Conservation (phyloP, 208 protist genomes). For the Acanthamoeba castellanii region DNA sequence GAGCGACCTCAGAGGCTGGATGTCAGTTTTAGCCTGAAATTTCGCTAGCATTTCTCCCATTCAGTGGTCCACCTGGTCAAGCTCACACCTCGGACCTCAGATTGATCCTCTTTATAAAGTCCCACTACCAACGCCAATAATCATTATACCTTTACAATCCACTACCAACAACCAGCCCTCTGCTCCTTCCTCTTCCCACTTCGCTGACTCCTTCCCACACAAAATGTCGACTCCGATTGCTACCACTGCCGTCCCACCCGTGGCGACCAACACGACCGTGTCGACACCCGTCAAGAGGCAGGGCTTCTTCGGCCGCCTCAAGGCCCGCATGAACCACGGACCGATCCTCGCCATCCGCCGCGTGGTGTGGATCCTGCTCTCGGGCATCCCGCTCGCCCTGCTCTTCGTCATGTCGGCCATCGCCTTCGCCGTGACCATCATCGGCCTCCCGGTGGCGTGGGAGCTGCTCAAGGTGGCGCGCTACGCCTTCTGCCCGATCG, state of each 20-base stretch:
- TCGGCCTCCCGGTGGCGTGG: constrained; percentile 40
- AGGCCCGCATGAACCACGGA: not conserved
- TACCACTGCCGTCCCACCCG: not conserved
- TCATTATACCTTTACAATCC: no score
- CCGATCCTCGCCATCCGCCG: constrained; percentile 4
- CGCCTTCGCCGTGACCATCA: constrained; percentile 30
- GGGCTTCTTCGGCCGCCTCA: constrained; percentile 1
- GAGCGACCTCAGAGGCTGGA: no score
- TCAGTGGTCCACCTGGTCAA: no score
- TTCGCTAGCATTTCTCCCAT: no score
- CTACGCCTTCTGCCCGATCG: constrained; percentile 27
- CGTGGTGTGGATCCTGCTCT: constrained; percentile 1
- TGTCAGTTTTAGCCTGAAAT: no score
- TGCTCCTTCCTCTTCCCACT: no score
- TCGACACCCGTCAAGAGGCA: not conserved
- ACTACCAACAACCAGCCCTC: no score
- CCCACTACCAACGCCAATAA: no score
- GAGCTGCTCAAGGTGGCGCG: constrained; percentile 49
- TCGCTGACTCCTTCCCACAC: no score
- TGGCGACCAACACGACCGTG: constrained; percentile 9
- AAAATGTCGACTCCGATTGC: no score
- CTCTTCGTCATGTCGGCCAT: not conserved
- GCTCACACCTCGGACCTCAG: no score
- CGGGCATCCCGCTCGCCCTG: constrained; percentile 7
- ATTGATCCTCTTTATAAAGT: no score